These are phyloP conservation scores for Citropsis articulata DNA, from an alignment of 345 rosid genomes.

Conservation along the genomic window DNA sequence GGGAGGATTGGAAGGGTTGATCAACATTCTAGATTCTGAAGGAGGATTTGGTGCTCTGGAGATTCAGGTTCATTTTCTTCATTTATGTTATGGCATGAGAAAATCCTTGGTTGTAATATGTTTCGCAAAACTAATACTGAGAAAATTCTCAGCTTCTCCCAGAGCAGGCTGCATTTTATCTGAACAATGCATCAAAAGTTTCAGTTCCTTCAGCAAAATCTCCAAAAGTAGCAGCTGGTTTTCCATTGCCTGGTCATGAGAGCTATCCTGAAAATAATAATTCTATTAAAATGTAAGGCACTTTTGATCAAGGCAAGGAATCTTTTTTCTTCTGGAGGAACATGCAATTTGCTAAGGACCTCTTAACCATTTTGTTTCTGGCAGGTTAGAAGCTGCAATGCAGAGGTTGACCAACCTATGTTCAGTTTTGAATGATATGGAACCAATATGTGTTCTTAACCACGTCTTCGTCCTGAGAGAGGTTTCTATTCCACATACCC, in stretches of 20 bases:
- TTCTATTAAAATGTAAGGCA: conserved; percentile 85
- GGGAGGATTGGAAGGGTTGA: conserved; percentile 98
- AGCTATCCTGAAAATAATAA: conserved; percentile 89
- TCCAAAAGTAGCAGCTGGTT: conserved; percentile 63
- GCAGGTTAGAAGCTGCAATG: conserved; percentile 99
- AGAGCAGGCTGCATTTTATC: conserved; percentile 91
- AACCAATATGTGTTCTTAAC: conserved; percentile 95
- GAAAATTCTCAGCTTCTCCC: conserved; percentile 81
- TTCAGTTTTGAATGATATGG: conserved; percentile 96
- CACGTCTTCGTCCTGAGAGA: conserved; percentile 96
- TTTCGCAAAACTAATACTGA: conserved; percentile 22
- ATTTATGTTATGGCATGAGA: conserved; percentile 13
- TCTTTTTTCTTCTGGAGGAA: conserved; percentile 7
- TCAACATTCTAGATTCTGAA: conserved; percentile 98
- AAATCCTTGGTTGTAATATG: not conserved
- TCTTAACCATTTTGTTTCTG: conserved; percentile 20
- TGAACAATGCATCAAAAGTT: conserved; percentile 68
- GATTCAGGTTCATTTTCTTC: conserved; percentile 61
- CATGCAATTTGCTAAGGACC: conserved; percentile 1
- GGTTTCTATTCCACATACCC: conserved; percentile 31
- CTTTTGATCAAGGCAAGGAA: not conserved
- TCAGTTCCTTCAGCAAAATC: conserved; percentile 72
- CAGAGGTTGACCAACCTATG: conserved; percentile 95
- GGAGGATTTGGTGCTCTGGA: conserved; percentile 99
- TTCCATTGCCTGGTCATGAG: conserved; percentile 93